phyloP scores from a whole-genome alignment of 2,329 filamentous ascomycete species.

The Tetracladium maxilliforme region DNA sequence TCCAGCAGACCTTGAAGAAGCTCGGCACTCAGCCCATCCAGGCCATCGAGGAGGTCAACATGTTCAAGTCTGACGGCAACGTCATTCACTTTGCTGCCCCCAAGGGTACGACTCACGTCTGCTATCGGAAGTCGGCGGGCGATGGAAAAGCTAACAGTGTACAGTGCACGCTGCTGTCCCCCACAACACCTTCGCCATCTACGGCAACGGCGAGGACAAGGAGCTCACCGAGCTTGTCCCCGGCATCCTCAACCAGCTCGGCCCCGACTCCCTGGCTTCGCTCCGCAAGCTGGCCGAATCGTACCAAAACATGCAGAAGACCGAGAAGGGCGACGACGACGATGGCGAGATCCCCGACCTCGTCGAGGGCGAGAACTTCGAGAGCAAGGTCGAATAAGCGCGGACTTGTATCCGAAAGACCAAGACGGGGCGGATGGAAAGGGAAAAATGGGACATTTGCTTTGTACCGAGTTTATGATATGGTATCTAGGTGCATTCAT shows the following conservation, averaged over 20 bases:
- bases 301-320: slow-evolving; percentile 99
- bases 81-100: slow-evolving; percentile 98
- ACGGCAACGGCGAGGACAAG: slow-evolving; percentile 98
- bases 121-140: background rate
- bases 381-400: slow-evolving; percentile 96
- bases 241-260: slow-evolving; percentile 98
- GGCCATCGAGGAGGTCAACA: slow-evolving; percentile 99
- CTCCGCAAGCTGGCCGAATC: slow-evolving; percentile 97
- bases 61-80: slow-evolving; percentile 99
- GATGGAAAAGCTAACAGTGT: slow-evolving; percentile 1
- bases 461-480: too few species aligned
- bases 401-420: too few species aligned
- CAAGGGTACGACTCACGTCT: slow-evolving; percentile 51
- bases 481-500: too few species aligned
- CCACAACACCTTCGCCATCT: slow-evolving; percentile 99
- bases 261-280: slow-evolving; percentile 91
- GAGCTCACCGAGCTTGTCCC: slow-evolving; percentile 98
- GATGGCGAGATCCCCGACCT: slow-evolving; percentile 96
- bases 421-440: slow-evolving; percentile 8
- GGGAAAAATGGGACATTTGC: too few species aligned
- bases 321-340: slow-evolving; percentile 55
- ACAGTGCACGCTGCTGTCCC: slow-evolving; percentile 92
- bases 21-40: slow-evolving; percentile 99
- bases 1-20: slow-evolving; percentile 95
- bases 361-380: slow-evolving; percentile 95